Percentiles rank a stretch among this genome's conserved stretches.
These are phyloP conservation scores for Debaryomyces psychrophilus DNA, from an alignment of 1,139 yeast genomes.

Conservation along the genomic window DNA sequence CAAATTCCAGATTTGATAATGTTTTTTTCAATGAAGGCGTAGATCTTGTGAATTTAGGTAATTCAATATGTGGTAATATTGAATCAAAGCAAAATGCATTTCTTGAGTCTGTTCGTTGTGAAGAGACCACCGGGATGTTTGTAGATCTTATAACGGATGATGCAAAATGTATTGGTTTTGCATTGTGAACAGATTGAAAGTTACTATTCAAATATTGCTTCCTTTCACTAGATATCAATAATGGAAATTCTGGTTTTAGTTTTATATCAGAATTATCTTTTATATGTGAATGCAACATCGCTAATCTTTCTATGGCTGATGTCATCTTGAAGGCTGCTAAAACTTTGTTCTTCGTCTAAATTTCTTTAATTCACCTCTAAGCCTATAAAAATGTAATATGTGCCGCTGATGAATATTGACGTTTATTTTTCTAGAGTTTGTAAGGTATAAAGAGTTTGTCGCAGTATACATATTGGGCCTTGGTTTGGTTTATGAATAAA, in stretches of 20 bases:
- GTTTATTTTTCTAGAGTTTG: not conserved
- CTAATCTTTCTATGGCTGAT: conserved; percentile 19
- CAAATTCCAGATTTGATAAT: conserved; percentile 11
- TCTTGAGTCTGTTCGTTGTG: not conserved
- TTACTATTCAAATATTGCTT: conserved; percentile 13
- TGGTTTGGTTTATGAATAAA: not conserved
- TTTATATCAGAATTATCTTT: conserved; percentile 10
- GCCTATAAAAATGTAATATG: not conserved
- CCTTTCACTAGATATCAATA: conserved; percentile 20
- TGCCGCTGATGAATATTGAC: not conserved
- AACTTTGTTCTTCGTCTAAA: not conserved
- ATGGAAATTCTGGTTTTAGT: conserved; percentile 23
- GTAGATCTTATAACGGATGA: not conserved
- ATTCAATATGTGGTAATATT: not conserved
- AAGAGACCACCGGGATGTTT: not conserved
- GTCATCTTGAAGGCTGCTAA: conserved; percentile 10
- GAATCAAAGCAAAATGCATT: not conserved
- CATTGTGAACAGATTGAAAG: not conserved
- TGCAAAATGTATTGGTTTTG: not conserved
- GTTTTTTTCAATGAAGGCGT: conserved; percentile 8
- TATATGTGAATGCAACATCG: conserved; percentile 25
- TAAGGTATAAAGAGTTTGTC: not conserved
- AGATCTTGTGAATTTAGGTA: not conserved
- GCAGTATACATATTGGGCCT: not conserved
- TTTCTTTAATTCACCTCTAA: not conserved